Evolutionary conservation across 371 early-diverging fungal species (phyloP).

Genomic region (Mucor mucedo): DNA sequence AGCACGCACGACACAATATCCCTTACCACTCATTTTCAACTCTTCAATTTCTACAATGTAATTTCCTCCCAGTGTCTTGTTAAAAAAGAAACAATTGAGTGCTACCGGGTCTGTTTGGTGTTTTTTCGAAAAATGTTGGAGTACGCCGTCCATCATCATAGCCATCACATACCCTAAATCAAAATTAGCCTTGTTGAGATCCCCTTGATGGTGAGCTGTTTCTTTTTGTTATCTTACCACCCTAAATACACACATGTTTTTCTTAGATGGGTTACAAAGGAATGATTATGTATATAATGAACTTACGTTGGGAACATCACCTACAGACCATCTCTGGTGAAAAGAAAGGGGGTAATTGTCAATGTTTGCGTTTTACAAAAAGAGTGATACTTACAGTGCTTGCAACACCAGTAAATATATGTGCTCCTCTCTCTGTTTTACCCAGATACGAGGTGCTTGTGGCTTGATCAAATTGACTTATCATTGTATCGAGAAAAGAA

Average conservation of each 20-base stretch:
- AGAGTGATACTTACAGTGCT: constrained; percentile 12
- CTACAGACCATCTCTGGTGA: constrained; percentile 38
- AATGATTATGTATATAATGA: too few relatives aligned
- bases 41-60: constrained; percentile 41
- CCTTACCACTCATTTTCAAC: constrained; percentile 44
- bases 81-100: constrained; percentile 48
- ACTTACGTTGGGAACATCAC: constrained; percentile 49
- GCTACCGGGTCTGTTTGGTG: constrained; percentile 49
- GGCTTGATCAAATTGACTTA: constrained; percentile 21
- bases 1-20: constrained; percentile 43
- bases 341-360: neutral
- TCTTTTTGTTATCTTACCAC: constrained; percentile 24
- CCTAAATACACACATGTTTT: constrained; percentile 14
- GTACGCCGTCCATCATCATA: constrained; percentile 37
- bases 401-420: constrained; percentile 16
- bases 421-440: constrained; percentile 1
- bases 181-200: too few relatives aligned
- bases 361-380: neutral
- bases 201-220: neutral
- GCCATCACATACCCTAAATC: constrained; percentile 43
- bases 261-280: too few relatives aligned
- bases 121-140: constrained; percentile 35
- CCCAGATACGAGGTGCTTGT: constrained; percentile 20
- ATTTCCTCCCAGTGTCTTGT: constrained; percentile 38
- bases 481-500: too few relatives aligned